These are phyloP conservation scores for Oryza meridionalis DNA, from an alignment of 176 grass and related monocot genomes.

Conservation along the genomic window DNA sequence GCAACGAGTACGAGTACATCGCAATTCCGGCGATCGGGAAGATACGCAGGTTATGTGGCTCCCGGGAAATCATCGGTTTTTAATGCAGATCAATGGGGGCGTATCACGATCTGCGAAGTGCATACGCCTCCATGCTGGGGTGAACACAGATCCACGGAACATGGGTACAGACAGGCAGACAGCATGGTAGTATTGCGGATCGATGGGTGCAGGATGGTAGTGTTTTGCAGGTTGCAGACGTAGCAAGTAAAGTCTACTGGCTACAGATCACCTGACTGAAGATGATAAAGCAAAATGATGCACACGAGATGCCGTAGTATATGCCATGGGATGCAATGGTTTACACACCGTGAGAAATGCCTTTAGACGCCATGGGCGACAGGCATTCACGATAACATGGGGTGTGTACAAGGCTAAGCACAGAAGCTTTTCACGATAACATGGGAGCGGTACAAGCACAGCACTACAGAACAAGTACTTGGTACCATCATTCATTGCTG, in stretches of 20 bases:
- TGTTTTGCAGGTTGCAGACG: background rate
- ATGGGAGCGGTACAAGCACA: background rate
- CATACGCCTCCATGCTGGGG: background rate
- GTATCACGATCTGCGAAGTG: background rate
- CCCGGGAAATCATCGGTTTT: background rate
- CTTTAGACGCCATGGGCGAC: background rate
- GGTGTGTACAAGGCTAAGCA: background rate
- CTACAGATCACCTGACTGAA: background rate
- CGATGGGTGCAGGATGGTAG: background rate
- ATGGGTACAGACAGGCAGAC: constrained; percentile 5
- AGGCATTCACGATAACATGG: background rate
- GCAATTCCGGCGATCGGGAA: constrained; percentile 28
- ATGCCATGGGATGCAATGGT: background rate
- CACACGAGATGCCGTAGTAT: background rate
- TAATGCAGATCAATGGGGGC: constrained; percentile 33
- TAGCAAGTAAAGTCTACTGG: background rate
- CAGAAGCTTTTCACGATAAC: background rate
- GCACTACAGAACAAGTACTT: background rate
- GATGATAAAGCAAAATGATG: background rate
- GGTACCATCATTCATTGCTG: background rate
- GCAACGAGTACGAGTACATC: background rate
- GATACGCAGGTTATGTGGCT: constrained; percentile 15
- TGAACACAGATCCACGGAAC: background rate
- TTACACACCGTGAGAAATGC: background rate
- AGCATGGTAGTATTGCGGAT: background rate